Evolutionary conservation across 2,329 filamentous ascomycete species (phyloP), one percentile per base, ranked within the genome.

Genomic region (Penicillium sp.): DNA sequence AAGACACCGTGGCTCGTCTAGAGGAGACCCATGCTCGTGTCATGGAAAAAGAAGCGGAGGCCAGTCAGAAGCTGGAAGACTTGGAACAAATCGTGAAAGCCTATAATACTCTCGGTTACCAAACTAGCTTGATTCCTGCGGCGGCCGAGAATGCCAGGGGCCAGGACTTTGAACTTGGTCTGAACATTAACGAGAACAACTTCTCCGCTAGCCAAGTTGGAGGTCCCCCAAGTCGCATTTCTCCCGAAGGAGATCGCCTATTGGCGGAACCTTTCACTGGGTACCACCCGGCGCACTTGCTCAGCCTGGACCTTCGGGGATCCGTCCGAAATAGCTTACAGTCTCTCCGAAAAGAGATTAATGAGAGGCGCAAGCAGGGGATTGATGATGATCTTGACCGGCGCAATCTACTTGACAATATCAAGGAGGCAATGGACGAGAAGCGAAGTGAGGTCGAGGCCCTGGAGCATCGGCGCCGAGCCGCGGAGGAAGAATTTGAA

Each of bases 371-470:
- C 48, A 91, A 88, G 57, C 79, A 83, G 5, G 89, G 89, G 1
- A 86, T 96, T 67, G 93, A 97, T 69, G 86, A 88, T 48, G 94
- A 97, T 80, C 89, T 97, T 83, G 93, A 94, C 68, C 92, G 96
- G 62, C 89, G 96, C 67, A 94, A 97, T 71, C 81, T 96, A 59
- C 84, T 99, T 9, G 92, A 97, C 72, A 90, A 89, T 63, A 93
- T 97, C 71, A 94, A 94, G 72, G 95, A 99, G 75, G 92, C 92
- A 14, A 94, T 99, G 73, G 92, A 97, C 70, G 93, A 99, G 75
- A 97, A 96, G 77, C 84, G 88, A 57, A 88, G 87, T 61, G 94
- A 99, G 71, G 90, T 99, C 16, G 93, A 97, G 70, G 89, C 91
- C 3, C 80, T 99, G 14, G 89, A 93, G 63, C 93, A 97, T 73